Base-by-base conservation (phyloP, 805 yeast species). In the Saccharomycodes ludwigii region DNA sequence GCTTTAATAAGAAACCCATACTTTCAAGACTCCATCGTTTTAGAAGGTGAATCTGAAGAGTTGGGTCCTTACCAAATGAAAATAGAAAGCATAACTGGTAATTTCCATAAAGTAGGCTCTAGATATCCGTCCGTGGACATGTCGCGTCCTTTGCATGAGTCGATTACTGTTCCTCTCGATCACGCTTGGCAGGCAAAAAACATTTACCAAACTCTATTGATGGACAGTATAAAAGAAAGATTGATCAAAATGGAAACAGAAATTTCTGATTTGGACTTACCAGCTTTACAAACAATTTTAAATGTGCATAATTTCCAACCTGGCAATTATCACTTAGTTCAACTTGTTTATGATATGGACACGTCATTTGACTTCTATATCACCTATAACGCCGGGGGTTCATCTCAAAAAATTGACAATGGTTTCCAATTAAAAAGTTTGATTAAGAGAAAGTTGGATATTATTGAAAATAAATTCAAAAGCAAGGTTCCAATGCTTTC, bases 281-380 rank as follows among this genome's bases (percentile, higher is more conserved):
- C 73, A 3, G 61, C 72, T 8, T 46, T 63, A 5, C 69, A 72
- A 30, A 56, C 71, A 4, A 39, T 84, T 25, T 65, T 81, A 42
- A 75, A 82, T 47, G 39, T 72, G 11, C 67, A 72, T 27, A 52
- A 58, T 16, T 75, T 73, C 41, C 50, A 71, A 57, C 35, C 43
- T 38, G 96, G 95, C 1, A 83, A 83, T 47, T 49, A 82, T 35
- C 95, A 88, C 50, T 68, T 71, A 37, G 56, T 85, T 18, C 95
- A 88, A 54, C 76, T 81, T 44, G 61, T 75, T 0, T 91, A 73
- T 50, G 63, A 67, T 45, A 94, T 93, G 2, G 60, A 56, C 2
- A 25, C 36, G 5, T 29, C 41, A 11, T 78, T 81, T 50, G 82
- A 83, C 49, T 83, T 82, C 50, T 84, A 78, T 38, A 56, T 88